Conservation (phyloP, 2,329 filamentous ascomycete species). For the Teratosphaeria nubilosa region DNA sequence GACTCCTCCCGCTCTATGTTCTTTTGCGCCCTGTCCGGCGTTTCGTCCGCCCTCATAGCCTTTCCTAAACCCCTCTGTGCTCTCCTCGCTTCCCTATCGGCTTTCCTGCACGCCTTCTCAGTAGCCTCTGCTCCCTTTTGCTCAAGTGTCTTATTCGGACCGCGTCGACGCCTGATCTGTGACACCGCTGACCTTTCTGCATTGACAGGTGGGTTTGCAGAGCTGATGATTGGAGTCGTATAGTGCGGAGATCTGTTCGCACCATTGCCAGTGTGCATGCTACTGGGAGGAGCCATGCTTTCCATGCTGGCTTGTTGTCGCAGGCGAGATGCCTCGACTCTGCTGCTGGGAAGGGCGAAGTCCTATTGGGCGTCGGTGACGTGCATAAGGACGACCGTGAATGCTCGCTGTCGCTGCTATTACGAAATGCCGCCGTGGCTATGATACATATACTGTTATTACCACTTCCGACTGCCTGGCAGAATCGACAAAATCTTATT, state of each 20-base stretch:
- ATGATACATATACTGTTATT: not conserved
- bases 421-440: not conserved
- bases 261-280: not conserved
- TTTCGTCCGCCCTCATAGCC: not conserved
- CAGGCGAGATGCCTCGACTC: too few relatives aligned
- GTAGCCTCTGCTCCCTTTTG: not conserved
- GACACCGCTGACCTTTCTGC: not conserved
- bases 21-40: not conserved
- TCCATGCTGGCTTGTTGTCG: not conserved
- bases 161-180: not conserved
- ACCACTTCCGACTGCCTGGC: not conserved
- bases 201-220: not conserved
- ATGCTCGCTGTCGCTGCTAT: not conserved
- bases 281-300: not conserved
- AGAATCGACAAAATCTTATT: not conserved
- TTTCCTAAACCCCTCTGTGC: not conserved
- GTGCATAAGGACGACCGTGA: not conserved
- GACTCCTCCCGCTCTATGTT: not conserved
- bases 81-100: not conserved
- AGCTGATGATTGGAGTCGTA: not conserved
- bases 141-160: not conserved
- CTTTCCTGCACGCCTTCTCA: not conserved
- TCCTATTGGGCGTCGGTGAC: not conserved
- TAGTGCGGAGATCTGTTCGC: not conserved
- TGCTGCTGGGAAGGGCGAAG: not conserved